Evolutionary conservation across 306 rosid species (phyloP).

Genomic region (Cicer judaicum): DNA sequence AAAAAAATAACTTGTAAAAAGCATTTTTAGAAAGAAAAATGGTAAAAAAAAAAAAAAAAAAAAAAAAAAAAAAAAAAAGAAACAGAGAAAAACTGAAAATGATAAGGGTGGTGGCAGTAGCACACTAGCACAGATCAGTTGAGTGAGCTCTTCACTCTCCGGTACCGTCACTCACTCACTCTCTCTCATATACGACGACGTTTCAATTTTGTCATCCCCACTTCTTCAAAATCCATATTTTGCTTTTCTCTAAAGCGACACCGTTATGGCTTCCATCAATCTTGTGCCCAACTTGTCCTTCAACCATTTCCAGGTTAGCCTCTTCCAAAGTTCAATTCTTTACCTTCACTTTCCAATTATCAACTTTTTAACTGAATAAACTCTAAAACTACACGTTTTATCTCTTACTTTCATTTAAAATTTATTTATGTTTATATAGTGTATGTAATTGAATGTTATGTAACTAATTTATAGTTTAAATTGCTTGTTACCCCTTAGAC

Average conservation of each 20-base stretch:
- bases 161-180: not conserved
- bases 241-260: not conserved
- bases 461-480: conserved; percentile 41
- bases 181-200: conserved; percentile 9
- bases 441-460: not conserved
- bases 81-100: not conserved
- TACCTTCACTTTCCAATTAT: not conserved
- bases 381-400: conserved; percentile 3
- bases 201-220: conserved; percentile 3
- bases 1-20: too few relatives aligned
- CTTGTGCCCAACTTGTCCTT: conserved; percentile 56
- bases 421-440: not conserved
- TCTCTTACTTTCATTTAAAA: not conserved
- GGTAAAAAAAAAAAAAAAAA: not conserved
- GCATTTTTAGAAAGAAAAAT: not conserved
- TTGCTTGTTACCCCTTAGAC: conserved; percentile 53
- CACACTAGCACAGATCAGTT: not conserved
- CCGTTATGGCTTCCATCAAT: conserved; percentile 50
- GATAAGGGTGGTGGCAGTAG: conserved; percentile 36
- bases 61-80: not conserved
- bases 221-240: not conserved
- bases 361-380: conserved; percentile 7
- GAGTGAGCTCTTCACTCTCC: conserved; percentile 9
- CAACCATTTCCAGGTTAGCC: conserved; percentile 63
- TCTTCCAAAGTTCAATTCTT: conserved; percentile 35